phyloP scores from a whole-genome alignment of 2,329 filamentous ascomycete genomes.

The Venturia carpophila region DNA sequence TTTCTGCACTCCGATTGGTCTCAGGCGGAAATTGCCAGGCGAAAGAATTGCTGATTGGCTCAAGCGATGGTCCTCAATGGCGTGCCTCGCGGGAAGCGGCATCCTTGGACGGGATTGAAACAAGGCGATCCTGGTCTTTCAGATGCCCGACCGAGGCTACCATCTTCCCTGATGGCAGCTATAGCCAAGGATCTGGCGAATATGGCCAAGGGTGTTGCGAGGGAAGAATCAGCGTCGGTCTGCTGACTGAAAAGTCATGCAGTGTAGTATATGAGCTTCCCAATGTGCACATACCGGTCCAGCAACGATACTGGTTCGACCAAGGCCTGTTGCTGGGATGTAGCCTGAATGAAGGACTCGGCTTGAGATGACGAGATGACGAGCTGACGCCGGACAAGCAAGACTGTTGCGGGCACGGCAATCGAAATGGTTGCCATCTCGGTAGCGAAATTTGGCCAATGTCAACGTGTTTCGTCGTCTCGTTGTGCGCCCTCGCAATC shows the following conservation, averaged over 20 bases:
- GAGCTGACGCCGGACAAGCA: too few relatives aligned
- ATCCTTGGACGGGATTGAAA: slow-evolving; percentile 8
- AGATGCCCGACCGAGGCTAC: not conserved
- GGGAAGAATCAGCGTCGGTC: not conserved
- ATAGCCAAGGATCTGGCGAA: too few relatives aligned
- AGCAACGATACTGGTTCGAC: not conserved
- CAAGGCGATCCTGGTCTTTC: slow-evolving; percentile 4
- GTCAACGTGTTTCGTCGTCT: not conserved
- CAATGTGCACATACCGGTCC: not conserved
- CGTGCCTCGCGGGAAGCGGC: not conserved
- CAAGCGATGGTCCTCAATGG: too few relatives aligned
- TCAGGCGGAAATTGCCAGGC: not conserved
- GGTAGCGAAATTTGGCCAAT: not conserved
- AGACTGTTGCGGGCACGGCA: not conserved
- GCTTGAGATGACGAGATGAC: not conserved
- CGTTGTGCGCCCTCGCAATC: not conserved
- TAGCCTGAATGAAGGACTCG: not conserved
- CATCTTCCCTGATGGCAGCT: not conserved
- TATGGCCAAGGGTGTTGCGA: not conserved
- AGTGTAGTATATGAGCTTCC: not conserved
- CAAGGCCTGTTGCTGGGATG: not conserved
- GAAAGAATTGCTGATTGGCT: not conserved
- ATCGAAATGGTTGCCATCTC: not conserved
- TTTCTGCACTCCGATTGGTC: not conserved
- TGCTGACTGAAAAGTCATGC: slow-evolving; percentile 1